Evolutionary conservation across 2,329 filamentous ascomycete genomes (phyloP).

Genomic region (Westerdykella aurantiaca): DNA sequence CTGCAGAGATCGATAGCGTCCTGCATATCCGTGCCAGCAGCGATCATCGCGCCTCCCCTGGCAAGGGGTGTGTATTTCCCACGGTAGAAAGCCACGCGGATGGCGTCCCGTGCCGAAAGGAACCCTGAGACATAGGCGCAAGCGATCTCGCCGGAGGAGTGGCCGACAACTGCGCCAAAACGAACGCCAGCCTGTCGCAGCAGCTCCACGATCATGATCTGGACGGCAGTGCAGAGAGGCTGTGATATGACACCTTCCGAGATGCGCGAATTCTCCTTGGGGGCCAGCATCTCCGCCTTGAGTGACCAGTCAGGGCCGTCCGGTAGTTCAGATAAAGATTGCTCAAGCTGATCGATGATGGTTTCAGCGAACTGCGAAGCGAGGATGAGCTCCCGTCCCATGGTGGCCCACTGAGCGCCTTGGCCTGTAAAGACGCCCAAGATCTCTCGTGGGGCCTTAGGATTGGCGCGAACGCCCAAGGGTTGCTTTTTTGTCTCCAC

Average conservation of each 20-base stretch:
- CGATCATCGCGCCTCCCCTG: conserved; percentile 32
- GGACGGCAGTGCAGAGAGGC: conserved; percentile 34
- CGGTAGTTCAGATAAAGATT: not conserved
- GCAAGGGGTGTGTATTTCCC: conserved; percentile 8
- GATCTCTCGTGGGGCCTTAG: conserved; percentile 6
- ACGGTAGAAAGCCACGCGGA: conserved; percentile 17
- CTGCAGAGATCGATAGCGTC: conserved; percentile 5
- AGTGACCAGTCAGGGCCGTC: conserved; percentile 9
- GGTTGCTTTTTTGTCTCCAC: too few species aligned
- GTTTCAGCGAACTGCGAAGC: conserved; percentile 12
- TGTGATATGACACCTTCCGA: conserved; percentile 21
- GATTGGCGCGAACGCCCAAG: too few species aligned
- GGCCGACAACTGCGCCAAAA: conserved; percentile 36
- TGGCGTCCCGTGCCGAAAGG: conserved; percentile 10
- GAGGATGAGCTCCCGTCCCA: conserved; percentile 34
- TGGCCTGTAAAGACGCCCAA: conserved; percentile 41
- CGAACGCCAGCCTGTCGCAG: conserved; percentile 19
- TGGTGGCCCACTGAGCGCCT: conserved; percentile 38
- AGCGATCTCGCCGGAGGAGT: conserved; percentile 40
- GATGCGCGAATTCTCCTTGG: not conserved
- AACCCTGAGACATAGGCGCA: conserved; percentile 33
- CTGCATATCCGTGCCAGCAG: conserved; percentile 10
- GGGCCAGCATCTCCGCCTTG: conserved; percentile 6
- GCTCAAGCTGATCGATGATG: conserved; percentile 16
- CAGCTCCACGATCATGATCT: conserved; percentile 30